phyloP scores from a whole-genome alignment of 768 basidiomycete genomes.

The Tylopilus sp. region DNA sequence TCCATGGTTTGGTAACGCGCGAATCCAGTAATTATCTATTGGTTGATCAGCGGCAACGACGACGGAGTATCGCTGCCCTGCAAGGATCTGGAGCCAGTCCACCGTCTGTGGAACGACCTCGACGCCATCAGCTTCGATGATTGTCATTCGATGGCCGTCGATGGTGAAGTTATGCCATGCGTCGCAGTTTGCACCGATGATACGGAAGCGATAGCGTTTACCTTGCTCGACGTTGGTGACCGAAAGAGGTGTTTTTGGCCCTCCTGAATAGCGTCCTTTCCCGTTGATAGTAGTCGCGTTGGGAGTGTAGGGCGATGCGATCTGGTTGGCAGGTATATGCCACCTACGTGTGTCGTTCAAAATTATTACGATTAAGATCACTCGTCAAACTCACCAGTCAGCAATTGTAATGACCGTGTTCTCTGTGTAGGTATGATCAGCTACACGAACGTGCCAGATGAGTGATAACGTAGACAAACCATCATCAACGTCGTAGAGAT shows the following conservation, averaged over 20 bases:
- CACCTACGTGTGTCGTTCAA: constrained; percentile 19
- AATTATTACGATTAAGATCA: not conserved
- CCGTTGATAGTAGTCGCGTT: constrained; percentile 47
- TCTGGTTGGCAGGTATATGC: constrained; percentile 19
- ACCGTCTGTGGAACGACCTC: constrained; percentile 33
- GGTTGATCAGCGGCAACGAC: constrained; percentile 38
- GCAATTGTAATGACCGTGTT: constrained; percentile 42
- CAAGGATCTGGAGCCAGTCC: constrained; percentile 41
- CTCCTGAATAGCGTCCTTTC: constrained; percentile 35
- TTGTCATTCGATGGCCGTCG: constrained; percentile 34
- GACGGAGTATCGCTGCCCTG: constrained; percentile 43
- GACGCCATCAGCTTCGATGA: constrained; percentile 46
- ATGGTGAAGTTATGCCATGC: constrained; percentile 33
- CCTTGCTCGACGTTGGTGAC: constrained; percentile 39
- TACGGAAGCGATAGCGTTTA: constrained; percentile 39
- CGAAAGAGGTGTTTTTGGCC: constrained; percentile 32
- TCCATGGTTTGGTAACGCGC: constrained; percentile 29
- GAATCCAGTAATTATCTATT: constrained; percentile 43
- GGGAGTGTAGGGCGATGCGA: constrained; percentile 25
- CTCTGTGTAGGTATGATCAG: constrained; percentile 25
- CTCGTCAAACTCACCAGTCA: constrained; percentile 37
- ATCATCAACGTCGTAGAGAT: constrained; percentile 46
- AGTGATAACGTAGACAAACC: constrained; percentile 25
- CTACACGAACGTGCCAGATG: not conserved
- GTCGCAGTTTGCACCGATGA: constrained; percentile 35